These are phyloP conservation scores for Priceomyces melissophilus DNA, from an alignment of 805 yeast genomes.

Conservation along the genomic window DNA sequence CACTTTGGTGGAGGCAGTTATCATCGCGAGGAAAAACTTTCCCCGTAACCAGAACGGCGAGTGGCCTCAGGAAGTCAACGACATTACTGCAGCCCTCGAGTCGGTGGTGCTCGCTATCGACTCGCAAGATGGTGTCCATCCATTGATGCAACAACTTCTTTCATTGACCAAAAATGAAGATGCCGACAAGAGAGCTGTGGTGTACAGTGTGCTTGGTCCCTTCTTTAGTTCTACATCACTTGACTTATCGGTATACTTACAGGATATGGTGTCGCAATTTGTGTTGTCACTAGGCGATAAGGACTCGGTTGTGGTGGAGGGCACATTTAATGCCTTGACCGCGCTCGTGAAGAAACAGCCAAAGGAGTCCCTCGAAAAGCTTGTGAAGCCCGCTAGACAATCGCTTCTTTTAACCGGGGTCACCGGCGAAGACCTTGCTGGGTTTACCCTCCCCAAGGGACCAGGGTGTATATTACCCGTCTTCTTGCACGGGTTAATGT, in stretches of 20 bases:
- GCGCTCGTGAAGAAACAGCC: constrained; percentile 67
- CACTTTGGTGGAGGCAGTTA: constrained; percentile 61
- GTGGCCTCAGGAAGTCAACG: constrained; percentile 36
- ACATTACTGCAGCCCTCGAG: constrained; percentile 57
- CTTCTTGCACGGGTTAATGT: constrained; percentile 92
- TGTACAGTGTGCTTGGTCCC: constrained; percentile 63
- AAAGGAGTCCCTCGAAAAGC: constrained; percentile 71
- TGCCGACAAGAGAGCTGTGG: constrained; percentile 55
- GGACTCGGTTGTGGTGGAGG: constrained; percentile 57
- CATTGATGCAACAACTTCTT: constrained; percentile 77
- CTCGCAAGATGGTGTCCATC: constrained; percentile 77
- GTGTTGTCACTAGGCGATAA: constrained; percentile 71
- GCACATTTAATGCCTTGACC: constrained; percentile 61
- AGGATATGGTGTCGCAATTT: constrained; percentile 70
- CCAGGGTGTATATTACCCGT: constrained; percentile 87
- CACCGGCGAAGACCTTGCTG: constrained; percentile 64
- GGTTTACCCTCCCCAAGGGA: constrained; percentile 74
- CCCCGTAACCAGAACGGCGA: constrained; percentile 23
- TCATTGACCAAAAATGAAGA: constrained; percentile 76
- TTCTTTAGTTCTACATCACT: constrained; percentile 65
- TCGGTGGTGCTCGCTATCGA: constrained; percentile 69
- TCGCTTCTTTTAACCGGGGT: constrained; percentile 65
- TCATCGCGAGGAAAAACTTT: constrained; percentile 13
- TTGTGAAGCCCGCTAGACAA: constrained; percentile 78
- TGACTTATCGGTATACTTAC: constrained; percentile 69